Evolutionary conservation across 2,329 filamentous ascomycete species (phyloP).

Genomic region (Raffaelea deltoideospora): DNA sequence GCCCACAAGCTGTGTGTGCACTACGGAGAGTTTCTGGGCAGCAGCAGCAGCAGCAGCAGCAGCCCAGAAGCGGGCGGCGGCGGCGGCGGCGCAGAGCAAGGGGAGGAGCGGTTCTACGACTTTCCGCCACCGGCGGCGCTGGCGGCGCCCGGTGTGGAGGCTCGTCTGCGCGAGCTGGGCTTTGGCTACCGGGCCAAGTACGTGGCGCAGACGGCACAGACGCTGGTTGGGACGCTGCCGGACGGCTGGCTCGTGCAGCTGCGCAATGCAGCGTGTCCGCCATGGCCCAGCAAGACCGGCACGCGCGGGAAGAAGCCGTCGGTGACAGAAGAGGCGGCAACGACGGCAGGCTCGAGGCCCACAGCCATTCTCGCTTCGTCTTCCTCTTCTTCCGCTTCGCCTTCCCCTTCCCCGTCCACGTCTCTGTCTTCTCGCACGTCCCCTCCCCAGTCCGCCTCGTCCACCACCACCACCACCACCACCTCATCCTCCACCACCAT

Average conservation of each 20-base stretch:
- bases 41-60: slow-evolving; percentile 48
- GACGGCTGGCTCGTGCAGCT: slow-evolving; percentile 62
- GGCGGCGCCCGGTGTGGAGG: slow-evolving; percentile 60
- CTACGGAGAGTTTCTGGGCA: slow-evolving; percentile 65
- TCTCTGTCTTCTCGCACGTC: too few relatives aligned
- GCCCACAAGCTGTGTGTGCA: slow-evolving; percentile 77
- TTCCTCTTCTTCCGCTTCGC: too few relatives aligned
- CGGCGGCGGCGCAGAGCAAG: too few relatives aligned
- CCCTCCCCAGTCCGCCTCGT: too few relatives aligned
- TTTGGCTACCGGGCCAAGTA: slow-evolving; percentile 95
- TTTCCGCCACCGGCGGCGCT: slow-evolving; percentile 55
- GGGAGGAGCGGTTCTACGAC: slow-evolving; percentile 70
- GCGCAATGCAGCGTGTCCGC: slow-evolving; percentile 59
- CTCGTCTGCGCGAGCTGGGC: slow-evolving; percentile 63
- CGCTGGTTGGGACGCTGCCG: slow-evolving; percentile 53
- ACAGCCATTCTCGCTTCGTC: too few relatives aligned
- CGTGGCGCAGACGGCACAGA: slow-evolving; percentile 68
- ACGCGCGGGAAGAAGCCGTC: too few relatives aligned
- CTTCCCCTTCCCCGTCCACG: too few relatives aligned
- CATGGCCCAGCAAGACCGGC: slow-evolving; percentile 20
- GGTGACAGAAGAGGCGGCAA: too few relatives aligned
- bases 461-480: too few relatives aligned
- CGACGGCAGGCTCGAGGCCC: too few relatives aligned
- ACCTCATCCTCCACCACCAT: too few relatives aligned
- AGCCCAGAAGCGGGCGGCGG: too few relatives aligned